These are phyloP conservation scores for Ustilago bromivora DNA, from an alignment of 1,284 basidiomycete genomes.

Conservation along the genomic window DNA sequence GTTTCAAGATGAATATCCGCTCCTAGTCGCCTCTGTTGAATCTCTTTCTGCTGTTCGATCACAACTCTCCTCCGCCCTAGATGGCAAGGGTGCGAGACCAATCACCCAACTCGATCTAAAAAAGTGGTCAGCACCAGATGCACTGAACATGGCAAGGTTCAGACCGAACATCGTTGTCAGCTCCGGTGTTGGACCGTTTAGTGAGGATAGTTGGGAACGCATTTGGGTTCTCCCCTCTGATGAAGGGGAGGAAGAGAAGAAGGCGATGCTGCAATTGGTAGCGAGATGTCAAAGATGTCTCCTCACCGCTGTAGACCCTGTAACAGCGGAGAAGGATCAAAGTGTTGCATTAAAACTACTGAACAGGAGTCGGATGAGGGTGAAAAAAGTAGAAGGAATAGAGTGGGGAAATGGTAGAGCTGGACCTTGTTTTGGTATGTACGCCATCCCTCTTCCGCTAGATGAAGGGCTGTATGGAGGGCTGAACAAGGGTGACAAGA, in stretches of 20 bases:
- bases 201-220: constrained; percentile 55
- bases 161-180: constrained; percentile 55
- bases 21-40: constrained; percentile 51
- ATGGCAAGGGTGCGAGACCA: constrained; percentile 18
- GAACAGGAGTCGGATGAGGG: constrained; percentile 35
- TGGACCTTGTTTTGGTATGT: constrained; percentile 61
- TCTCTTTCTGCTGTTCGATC: constrained; percentile 34
- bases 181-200: constrained; percentile 23
- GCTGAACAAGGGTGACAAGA: constrained; percentile 33
- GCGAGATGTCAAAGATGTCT: constrained; percentile 57
- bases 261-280: constrained; percentile 49
- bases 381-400: constrained; percentile 31
- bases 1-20: constrained; percentile 62
- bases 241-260: background rate
- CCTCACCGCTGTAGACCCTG: constrained; percentile 57
- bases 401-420: constrained; percentile 33
- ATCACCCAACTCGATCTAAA: constrained; percentile 19
- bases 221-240: constrained; percentile 39
- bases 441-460: constrained; percentile 51
- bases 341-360: constrained; percentile 55
- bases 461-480: constrained; percentile 23
- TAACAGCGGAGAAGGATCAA: constrained; percentile 50
- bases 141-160: constrained; percentile 48
- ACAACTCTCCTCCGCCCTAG: constrained; percentile 36
- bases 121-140: constrained; percentile 12